Base-by-base conservation (phyloP, 352 stramenopile species). In the Phytophthora gonapodyides region DNA sequence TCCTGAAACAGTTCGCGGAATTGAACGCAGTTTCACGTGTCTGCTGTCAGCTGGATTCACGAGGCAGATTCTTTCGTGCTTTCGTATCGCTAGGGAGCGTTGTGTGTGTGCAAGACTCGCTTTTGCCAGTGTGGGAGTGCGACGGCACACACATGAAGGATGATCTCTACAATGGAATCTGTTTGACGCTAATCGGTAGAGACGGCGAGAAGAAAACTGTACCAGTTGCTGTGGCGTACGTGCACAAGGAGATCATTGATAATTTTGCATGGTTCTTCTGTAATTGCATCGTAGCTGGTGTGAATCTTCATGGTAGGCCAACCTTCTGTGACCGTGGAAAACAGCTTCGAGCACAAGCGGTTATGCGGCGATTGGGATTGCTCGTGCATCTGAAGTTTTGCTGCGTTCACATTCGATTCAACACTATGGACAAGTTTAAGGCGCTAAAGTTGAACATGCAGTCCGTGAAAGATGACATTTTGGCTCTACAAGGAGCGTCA, bases 71-170 rank as follows among this genome's bases (percentile, higher is more conserved):
- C 13, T 55, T 42, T 36, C n/a, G 55, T 24, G 41, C 33, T 15
- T 61, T 55, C 33, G 1, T 55, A 15, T 10, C 54, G 2, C 41
- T 49, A 27, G n/a, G 44, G n/a, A 42, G 1, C 40, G 24, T 47
- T 27, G 44, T 43, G 10, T 43, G 10, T 5, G 27, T 55, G 27
- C 45, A 64, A 16, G 16, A 57, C 8, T 10, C 1, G 0, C 5
- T 64, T 11, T 35, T 64, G 19, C 46, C 38, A 9, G 47, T 53
- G 34, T 64, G 47, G 47, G 47, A 58, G 16, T 59, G 47, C 13
- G 57, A 65, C n/a, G 47, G 47, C 1, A 65, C 57, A 2, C 48
- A 47, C n/a, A 59, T 59, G 47, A 64, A 50, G 21, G 7, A 58
- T 10, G 19, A 47, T 12, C 4, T 16, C 1, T 59, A 59, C 24